These are phyloP conservation scores for Hyphopichia khmerensis DNA, from an alignment of 1,139 yeast species.

Conservation along the genomic window DNA sequence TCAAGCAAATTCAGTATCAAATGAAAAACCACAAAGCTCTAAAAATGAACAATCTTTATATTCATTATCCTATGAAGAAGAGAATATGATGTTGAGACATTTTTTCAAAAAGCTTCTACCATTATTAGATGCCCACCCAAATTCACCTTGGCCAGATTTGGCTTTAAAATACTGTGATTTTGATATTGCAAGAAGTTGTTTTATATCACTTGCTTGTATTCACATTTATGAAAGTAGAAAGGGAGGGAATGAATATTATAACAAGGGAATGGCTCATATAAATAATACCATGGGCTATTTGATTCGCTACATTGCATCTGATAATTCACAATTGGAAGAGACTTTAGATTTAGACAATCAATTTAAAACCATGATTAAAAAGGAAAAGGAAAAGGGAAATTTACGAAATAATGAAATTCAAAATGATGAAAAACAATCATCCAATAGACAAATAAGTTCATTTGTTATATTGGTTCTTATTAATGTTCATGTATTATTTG, in stretches of 20 bases:
- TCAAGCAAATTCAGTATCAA: slow-evolving; percentile 5
- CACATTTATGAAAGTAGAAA: slow-evolving; percentile 49
- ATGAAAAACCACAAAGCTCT: background rate
- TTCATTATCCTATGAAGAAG: slow-evolving; percentile 37
- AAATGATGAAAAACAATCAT: slow-evolving; percentile 22
- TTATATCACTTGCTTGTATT: slow-evolving; percentile 51
- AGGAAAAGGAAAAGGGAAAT: slow-evolving; percentile 4
- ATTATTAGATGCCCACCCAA: slow-evolving; percentile 54
- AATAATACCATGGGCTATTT: slow-evolving; percentile 53
- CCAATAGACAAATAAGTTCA: slow-evolving; percentile 37
- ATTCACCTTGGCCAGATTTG: slow-evolving; percentile 58
- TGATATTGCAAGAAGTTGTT: slow-evolving; percentile 55
- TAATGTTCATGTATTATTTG: slow-evolving; percentile 51
- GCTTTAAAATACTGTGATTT: slow-evolving; percentile 55
- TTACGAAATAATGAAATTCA: slow-evolving; percentile 13
- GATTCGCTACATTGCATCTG: slow-evolving; percentile 28
- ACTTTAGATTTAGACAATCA: background rate
- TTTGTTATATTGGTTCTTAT: slow-evolving; percentile 50
- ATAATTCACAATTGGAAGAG: background rate
- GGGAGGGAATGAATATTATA: slow-evolving; percentile 50
- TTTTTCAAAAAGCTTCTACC: slow-evolving; percentile 53
- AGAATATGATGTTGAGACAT: slow-evolving; percentile 49
- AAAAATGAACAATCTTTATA: slow-evolving; percentile 1
- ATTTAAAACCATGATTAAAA: background rate
- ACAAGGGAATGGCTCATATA: slow-evolving; percentile 49